phyloP scores from a whole-genome alignment of 2,329 filamentous ascomycete genomes.

The Aureobasidium sp. region DNA sequence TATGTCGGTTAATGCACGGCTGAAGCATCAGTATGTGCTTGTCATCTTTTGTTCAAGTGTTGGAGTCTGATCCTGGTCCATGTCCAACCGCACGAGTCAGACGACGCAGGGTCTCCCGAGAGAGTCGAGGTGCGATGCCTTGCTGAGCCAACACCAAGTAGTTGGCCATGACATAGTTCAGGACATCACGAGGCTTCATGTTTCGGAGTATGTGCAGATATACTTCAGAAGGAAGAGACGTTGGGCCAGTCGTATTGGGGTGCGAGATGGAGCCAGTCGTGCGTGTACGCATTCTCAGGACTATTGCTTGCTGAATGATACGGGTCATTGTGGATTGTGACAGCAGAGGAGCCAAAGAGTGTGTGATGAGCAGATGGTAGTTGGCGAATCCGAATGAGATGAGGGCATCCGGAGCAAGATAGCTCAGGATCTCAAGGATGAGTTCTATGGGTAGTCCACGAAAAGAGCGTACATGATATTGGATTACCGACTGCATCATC shows the following conservation, averaged over 20 bases:
- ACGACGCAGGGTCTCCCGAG: constrained; percentile 19
- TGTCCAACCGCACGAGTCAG: constrained; percentile 18
- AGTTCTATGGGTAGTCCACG: constrained; percentile 38
- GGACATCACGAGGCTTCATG: constrained; percentile 29
- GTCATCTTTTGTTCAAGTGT: not conserved
- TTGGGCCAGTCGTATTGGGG: constrained; percentile 16
- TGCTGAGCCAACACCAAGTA: constrained; percentile 26
- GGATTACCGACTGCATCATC: not conserved
- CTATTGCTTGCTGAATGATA: not conserved
- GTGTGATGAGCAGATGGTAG: constrained; percentile 34
- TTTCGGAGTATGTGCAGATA: constrained; percentile 31
- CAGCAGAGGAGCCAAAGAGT: constrained; percentile 28
- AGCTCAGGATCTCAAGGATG: constrained; percentile 36
- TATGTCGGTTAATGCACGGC: not conserved
- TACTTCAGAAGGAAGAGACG: constrained; percentile 33
- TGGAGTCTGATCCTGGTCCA: not conserved
- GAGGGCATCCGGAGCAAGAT: constrained; percentile 32
- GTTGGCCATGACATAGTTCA: constrained; percentile 32
- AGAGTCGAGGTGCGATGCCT: constrained; percentile 27
- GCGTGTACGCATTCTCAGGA: constrained; percentile 16
- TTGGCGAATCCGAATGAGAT: constrained; percentile 39
- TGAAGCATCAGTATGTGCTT: not conserved
- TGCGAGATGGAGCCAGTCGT: too few relatives aligned
- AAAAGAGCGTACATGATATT: constrained; percentile 24
- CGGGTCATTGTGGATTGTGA: constrained; percentile 21